phyloP scores from a whole-genome alignment of 129 eudicot genomes.

The Pittosporum tobira region DNA sequence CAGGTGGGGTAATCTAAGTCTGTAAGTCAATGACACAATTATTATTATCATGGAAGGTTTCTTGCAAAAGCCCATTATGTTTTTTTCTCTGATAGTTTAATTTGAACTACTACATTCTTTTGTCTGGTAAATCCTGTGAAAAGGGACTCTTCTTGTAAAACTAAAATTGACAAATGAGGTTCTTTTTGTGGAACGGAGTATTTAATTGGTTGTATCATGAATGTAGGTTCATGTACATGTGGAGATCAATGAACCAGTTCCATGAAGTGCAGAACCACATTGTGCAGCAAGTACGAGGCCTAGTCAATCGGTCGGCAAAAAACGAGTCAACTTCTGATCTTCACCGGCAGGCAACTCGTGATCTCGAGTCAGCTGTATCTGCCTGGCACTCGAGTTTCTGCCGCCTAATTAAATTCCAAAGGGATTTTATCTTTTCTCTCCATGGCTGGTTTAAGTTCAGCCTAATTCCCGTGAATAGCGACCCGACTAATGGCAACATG shows the following conservation, averaged over 20 bases:
- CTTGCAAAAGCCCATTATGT: too few species aligned
- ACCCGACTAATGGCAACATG: slow-evolving; percentile 20
- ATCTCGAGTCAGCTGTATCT: slow-evolving; percentile 82
- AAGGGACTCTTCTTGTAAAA: too few species aligned
- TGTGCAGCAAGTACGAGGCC: slow-evolving; percentile 92
- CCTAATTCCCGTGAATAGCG: slow-evolving; percentile 46
- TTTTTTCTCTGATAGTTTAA: too few species aligned
- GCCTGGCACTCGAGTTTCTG: slow-evolving; percentile 92
- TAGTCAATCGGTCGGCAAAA: slow-evolving; percentile 45
- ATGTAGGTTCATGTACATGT: slow-evolving; percentile 95
- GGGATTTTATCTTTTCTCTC: slow-evolving; percentile 77
- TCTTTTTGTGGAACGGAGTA: too few species aligned
- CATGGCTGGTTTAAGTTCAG: slow-evolving; percentile 88
- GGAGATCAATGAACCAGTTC: slow-evolving; percentile 89
- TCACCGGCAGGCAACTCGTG: slow-evolving; percentile 87
- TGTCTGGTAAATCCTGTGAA: too few species aligned
- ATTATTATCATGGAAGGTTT: too few species aligned
- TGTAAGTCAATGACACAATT: slow-evolving; percentile 4
- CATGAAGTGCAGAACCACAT: slow-evolving; percentile 82
- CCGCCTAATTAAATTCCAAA: slow-evolving; percentile 70
- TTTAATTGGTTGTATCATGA: slow-evolving; percentile 1
- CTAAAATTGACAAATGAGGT: too few species aligned
- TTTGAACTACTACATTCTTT: too few species aligned
- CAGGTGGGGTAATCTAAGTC: slow-evolving; percentile 3
- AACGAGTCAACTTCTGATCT: slow-evolving; percentile 78